Conservation (phyloP, 805 yeast species). For the Ogataea dorogensis region DNA sequence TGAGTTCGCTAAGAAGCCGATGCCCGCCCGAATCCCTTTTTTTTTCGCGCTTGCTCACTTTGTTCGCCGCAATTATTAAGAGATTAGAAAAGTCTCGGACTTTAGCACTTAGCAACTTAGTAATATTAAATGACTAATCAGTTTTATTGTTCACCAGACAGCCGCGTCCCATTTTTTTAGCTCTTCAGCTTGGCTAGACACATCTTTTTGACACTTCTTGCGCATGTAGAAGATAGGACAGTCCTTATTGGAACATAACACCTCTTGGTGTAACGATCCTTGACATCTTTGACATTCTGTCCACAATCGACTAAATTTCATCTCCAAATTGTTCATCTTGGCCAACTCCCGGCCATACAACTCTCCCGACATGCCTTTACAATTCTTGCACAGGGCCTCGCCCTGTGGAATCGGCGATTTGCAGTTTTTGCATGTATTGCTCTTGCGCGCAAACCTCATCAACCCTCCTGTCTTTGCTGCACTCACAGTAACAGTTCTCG, state of each 20-base stretch:
- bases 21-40: no score
- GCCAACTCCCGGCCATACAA: conserved; percentile 80
- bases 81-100: neutral
- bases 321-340: conserved; percentile 75
- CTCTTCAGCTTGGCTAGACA: conserved; percentile 54
- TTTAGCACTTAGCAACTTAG: neutral
- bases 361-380: conserved; percentile 70
- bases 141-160: conserved; percentile 39
- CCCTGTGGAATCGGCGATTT: conserved; percentile 68
- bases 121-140: conserved; percentile 1
- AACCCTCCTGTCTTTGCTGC: conserved; percentile 79
- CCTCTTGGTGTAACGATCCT: conserved; percentile 94
- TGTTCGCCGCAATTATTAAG: no score
- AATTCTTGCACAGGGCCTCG: conserved; percentile 64
- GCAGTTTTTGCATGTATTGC: conserved; percentile 87
- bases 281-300: conserved; percentile 98
- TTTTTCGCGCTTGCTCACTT: no score
- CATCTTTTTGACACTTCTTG: conserved; percentile 77
- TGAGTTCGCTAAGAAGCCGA: no score
- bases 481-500: conserved; percentile 68
- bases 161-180: conserved; percentile 64
- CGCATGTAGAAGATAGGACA: conserved; percentile 98
- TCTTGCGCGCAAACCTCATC: conserved; percentile 87
- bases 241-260: conserved; percentile 89
- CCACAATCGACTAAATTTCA: conserved; percentile 87